Conservation (phyloP, 129 eudicot species). For the Erigeron canadensis region DNA sequence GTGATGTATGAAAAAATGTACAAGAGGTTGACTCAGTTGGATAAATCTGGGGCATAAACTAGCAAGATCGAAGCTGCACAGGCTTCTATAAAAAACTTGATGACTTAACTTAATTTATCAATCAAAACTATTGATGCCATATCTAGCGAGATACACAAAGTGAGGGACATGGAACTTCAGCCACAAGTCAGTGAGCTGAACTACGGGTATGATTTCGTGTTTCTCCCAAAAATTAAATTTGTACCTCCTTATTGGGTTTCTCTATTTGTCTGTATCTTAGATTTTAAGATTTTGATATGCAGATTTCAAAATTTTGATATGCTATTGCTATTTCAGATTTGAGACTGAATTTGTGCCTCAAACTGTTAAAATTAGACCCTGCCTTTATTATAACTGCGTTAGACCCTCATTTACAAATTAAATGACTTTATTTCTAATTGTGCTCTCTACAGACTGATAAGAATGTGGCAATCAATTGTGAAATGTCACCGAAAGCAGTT, state of each 20-base stretch:
- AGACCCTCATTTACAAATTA: too few species aligned
- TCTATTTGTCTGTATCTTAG: background rate
- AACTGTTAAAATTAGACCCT: too few species aligned
- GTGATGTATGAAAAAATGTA: constrained; percentile 73
- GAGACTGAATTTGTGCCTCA: too few species aligned
- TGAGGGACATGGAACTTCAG: constrained; percentile 85
- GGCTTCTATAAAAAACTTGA: constrained; percentile 60
- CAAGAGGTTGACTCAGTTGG: constrained; percentile 67
- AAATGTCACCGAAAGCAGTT: constrained; percentile 89
- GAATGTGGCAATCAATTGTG: constrained; percentile 89
- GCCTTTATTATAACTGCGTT: too few species aligned
- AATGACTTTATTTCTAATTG: constrained; percentile 31
- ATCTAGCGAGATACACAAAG: constrained; percentile 73
- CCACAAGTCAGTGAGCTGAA: constrained; percentile 74
- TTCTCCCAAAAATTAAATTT: background rate
- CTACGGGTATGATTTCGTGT: constrained; percentile 55
- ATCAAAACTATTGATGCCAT: constrained; percentile 70
- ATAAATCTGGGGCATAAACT: constrained; percentile 80
- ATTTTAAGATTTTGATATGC: background rate
- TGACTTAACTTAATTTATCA: constrained; percentile 72
- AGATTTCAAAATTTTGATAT: too few species aligned
- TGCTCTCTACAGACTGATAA: constrained; percentile 56
- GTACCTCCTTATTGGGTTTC: background rate
- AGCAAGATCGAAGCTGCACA: constrained; percentile 71
- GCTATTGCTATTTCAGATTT: too few species aligned